phyloP scores from a whole-genome alignment of 169 alveolate species.

The Eimeria sp. region DNA sequence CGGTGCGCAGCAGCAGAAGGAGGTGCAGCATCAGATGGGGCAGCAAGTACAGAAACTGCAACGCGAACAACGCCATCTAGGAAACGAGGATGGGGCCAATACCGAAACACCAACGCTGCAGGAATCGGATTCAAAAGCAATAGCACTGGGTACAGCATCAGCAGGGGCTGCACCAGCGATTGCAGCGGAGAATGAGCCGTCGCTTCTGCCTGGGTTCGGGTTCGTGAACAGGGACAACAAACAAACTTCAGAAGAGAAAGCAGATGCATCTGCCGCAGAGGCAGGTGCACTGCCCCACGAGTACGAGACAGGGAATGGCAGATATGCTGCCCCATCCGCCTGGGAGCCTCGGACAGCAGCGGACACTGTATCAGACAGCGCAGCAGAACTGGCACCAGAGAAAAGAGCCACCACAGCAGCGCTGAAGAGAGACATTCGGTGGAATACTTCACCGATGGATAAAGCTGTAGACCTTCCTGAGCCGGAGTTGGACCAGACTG shows the following conservation, averaged over 20 bases:
- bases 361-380: neutral
- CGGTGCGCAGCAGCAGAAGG: conserved; percentile 37
- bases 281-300: neutral
- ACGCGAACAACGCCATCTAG: neutral
- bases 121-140: neutral
- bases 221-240: neutral
- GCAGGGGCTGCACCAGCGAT: conserved; percentile 6
- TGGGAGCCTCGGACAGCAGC: conserved; percentile 6
- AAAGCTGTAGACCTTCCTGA: neutral
- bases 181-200: neutral
- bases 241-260: neutral
- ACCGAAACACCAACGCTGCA: neutral
- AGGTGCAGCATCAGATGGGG: conserved; percentile 18
- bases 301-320: neutral
- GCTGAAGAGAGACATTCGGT: neutral
- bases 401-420: neutral
- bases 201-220: neutral
- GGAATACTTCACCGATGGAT: neutral
- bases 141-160: neutral
- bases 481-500: neutral
- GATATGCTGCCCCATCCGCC: neutral
- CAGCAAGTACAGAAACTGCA: conserved; percentile 50
- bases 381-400: neutral
- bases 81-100: neutral
- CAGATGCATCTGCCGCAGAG: neutral